These are phyloP conservation scores for Mycosphaerella sp. DNA, from an alignment of 2,329 filamentous ascomycete species.

Conservation along the genomic window DNA sequence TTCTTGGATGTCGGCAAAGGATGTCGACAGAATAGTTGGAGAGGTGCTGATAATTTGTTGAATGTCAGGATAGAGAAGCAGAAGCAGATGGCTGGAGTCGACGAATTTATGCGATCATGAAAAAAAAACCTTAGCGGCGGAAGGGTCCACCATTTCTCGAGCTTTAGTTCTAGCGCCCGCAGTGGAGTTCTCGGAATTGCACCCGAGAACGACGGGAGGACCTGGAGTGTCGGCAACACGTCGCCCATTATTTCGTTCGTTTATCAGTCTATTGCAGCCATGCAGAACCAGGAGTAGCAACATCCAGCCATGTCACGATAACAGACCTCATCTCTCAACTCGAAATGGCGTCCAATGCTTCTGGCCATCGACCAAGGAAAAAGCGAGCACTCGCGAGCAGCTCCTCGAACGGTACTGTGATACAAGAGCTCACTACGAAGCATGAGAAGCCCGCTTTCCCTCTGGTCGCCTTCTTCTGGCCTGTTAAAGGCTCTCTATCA, in stretches of 20 bases:
- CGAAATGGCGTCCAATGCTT: conserved; percentile 23
- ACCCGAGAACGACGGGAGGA: too few relatives aligned
- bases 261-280: not conserved
- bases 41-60: not conserved
- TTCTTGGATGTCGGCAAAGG: conserved; percentile 7
- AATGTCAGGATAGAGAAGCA: not conserved
- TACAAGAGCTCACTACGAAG: conserved; percentile 41
- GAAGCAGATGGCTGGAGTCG: conserved; percentile 3
- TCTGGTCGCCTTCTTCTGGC: conserved; percentile 90
- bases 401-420: conserved; percentile 41
- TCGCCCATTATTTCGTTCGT: too few relatives aligned
- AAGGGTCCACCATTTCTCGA: too few relatives aligned
- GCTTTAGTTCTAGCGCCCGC: not conserved
- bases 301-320: conserved; percentile 12
- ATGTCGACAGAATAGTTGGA: conserved; percentile 5
- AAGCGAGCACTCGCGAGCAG: conserved; percentile 39
- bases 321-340: not conserved
- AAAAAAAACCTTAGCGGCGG: not conserved
- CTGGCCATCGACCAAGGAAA: conserved; percentile 37
- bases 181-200: too few relatives aligned
- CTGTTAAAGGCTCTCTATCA: conserved; percentile 66
- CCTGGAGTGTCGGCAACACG: too few relatives aligned
- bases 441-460: conserved; percentile 68
- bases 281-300: not conserved
- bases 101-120: conserved; percentile 1